Evolutionary conservation across 2,329 filamentous ascomycete species (phyloP).

Genomic region (Gyromitra esculenta): DNA sequence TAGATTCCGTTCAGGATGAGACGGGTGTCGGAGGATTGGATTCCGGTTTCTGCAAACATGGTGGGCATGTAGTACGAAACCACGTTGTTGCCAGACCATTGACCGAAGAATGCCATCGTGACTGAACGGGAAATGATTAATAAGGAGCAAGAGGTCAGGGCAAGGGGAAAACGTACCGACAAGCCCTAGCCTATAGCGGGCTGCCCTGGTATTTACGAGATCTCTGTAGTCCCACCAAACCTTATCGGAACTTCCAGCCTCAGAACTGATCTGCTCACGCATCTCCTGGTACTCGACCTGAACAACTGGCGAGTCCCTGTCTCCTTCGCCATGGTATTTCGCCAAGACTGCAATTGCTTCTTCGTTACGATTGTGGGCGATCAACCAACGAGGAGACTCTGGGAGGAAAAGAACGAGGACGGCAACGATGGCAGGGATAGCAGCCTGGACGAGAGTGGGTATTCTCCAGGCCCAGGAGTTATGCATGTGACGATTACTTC

Average conservation of each 20-base stretch:
- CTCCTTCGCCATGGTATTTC: slow-evolving; percentile 69
- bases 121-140: slow-evolving; percentile 13
- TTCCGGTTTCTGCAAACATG: slow-evolving; percentile 63
- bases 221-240: slow-evolving; percentile 70
- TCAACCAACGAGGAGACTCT: slow-evolving; percentile 72
- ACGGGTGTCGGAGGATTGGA: slow-evolving; percentile 61
- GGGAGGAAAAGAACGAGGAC: slow-evolving; percentile 67
- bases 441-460: slow-evolving; percentile 67
- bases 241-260: slow-evolving; percentile 65
- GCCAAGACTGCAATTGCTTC: slow-evolving; percentile 69
- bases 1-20: slow-evolving; percentile 63
- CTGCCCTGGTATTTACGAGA: slow-evolving; percentile 64
- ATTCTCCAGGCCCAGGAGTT: slow-evolving; percentile 66
- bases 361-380: slow-evolving; percentile 68
- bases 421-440: slow-evolving; percentile 64
- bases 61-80: slow-evolving; percentile 62
- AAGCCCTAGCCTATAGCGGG: slow-evolving; percentile 63
- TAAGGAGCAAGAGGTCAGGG: not conserved
- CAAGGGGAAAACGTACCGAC: slow-evolving; percentile 11
- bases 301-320: slow-evolving; percentile 66
- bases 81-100: slow-evolving; percentile 64
- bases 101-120: slow-evolving; percentile 66
- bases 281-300: slow-evolving; percentile 69
- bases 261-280: slow-evolving; percentile 64
- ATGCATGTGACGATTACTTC: slow-evolving; percentile 45